Evolutionary conservation across 257 asterid species (phyloP), one percentile per base, ranked within the genome.

Genomic region (Gentiana macrophylla): DNA sequence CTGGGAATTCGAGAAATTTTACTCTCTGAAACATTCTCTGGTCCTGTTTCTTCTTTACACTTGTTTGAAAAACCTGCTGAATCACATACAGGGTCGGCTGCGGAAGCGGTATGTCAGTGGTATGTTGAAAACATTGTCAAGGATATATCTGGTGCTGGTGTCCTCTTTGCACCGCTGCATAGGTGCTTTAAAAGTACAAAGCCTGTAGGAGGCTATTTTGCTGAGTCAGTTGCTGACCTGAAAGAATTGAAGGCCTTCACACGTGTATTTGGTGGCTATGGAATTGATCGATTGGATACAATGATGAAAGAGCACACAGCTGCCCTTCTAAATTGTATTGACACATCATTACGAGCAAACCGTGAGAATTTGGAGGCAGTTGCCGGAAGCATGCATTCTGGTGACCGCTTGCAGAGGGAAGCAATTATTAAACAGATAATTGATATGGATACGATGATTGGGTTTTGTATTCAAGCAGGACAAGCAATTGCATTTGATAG

Each of bases 401-500:
- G 94, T 52, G 97, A 92, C 55, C 79, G 77, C 62, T 35, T 81
- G 66, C 95, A 88, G 62, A 79, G 86, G 37, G 94, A 92, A 68
- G 77, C 80, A 56, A 80, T 74, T 73, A 76, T 84, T 70, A 83
- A 77, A 76, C 99, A 92, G 69, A 80, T 92, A 24, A 82, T 88
- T 66, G 99, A 88, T 75, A 75, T 83, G 95, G 99, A 92, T 77
- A 92, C 95, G 3, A 80, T 88, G 84, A 82, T 85, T 59, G 83
- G 94, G 68, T 88, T 92, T 79, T 85, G 95, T 71, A 84, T 85
- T 62, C 95, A 92, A 88, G 99, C 99, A 12, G 97, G 99, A 37
- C 94, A 81, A 67, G 94, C 95, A 43, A 72, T 92, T 54, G 81
- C 94, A 51, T 88, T 88, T 63, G 94, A 72, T 68, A 78, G 81